Evolutionary conservation across 1,284 basidiomycete genomes (phyloP).

Genomic region (Ganoderma lingzhi): DNA sequence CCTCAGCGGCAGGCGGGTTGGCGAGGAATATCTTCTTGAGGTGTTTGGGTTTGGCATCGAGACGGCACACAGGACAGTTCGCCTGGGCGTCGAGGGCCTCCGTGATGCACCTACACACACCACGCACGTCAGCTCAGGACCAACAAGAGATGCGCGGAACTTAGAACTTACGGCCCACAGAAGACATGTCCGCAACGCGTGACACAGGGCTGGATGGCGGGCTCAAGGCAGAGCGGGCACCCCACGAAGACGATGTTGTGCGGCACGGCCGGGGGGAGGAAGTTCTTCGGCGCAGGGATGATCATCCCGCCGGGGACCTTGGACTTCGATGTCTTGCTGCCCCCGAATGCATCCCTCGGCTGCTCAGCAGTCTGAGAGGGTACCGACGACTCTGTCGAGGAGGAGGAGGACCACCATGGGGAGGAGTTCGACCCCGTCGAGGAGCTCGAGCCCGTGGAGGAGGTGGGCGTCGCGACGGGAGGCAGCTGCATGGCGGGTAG

Average conservation of each 20-base stretch:
- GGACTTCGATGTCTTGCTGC: background rate
- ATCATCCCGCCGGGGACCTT: background rate
- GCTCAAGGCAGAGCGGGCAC: constrained; percentile 42
- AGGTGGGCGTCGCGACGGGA: background rate
- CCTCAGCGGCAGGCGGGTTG: background rate
- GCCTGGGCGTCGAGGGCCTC: constrained; percentile 31
- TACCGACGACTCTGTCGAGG: constrained; percentile 6
- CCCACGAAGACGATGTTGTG: constrained; percentile 23
- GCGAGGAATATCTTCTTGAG: constrained; percentile 37
- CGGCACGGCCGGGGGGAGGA: constrained; percentile 12
- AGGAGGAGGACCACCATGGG: constrained; percentile 1
- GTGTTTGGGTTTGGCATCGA: constrained; percentile 29
- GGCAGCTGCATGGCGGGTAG: background rate
- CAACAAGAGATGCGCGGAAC: background rate
- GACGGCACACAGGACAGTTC: constrained; percentile 41
- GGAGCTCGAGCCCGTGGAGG: constrained; percentile 1
- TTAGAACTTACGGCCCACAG: constrained; percentile 40
- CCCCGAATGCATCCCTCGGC: too few species aligned
- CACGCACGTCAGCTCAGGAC: background rate
- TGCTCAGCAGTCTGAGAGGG: background rate
- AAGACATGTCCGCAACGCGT: constrained; percentile 42
- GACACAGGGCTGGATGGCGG: constrained; percentile 33
- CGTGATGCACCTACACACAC: constrained; percentile 36
- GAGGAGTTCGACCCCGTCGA: constrained; percentile 10
- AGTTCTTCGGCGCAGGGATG: constrained; percentile 3